Percentiles rank a stretch among this genome's conserved stretches.
Evolutionary conservation across 352 stramenopile species (phyloP).

Genomic region (Phytophthora palmivora): DNA sequence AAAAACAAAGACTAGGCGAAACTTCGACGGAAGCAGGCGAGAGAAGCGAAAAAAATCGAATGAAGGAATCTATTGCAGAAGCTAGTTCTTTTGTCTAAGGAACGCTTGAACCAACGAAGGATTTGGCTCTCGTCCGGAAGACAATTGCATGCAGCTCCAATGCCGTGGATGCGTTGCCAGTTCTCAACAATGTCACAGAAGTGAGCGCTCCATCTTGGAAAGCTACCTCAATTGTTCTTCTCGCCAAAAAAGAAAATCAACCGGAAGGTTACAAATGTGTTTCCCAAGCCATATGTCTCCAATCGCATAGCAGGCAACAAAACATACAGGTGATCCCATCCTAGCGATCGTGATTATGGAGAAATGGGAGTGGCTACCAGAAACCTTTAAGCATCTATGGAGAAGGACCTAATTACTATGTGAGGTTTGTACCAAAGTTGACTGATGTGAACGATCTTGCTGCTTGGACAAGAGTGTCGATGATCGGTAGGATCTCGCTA

Average conservation of each 20-base stretch:
- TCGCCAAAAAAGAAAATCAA: neutral
- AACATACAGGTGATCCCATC: neutral
- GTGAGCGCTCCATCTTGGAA: neutral
- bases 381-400: neutral
- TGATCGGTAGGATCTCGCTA: neutral
- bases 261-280: too few species aligned
- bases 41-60: too few species aligned
- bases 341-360: neutral
- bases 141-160: neutral
- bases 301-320: constrained; percentile 4
- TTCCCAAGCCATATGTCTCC: too few species aligned
- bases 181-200: neutral
- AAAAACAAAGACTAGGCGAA: too few species aligned
- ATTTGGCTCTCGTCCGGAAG: constrained; percentile 4
- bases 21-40: too few species aligned
- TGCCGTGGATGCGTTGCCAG: neutral
- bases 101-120: too few species aligned
- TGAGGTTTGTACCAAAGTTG: neutral
- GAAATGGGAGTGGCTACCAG: neutral
- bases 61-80: too few species aligned
- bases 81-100: too few species aligned
- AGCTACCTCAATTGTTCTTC: neutral
- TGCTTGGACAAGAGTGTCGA: neutral
- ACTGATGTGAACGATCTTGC: neutral
- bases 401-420: constrained; percentile 3